phyloP scores from a whole-genome alignment of 768 basidiomycete species.

The Rubroboletus pulcherrimus region DNA sequence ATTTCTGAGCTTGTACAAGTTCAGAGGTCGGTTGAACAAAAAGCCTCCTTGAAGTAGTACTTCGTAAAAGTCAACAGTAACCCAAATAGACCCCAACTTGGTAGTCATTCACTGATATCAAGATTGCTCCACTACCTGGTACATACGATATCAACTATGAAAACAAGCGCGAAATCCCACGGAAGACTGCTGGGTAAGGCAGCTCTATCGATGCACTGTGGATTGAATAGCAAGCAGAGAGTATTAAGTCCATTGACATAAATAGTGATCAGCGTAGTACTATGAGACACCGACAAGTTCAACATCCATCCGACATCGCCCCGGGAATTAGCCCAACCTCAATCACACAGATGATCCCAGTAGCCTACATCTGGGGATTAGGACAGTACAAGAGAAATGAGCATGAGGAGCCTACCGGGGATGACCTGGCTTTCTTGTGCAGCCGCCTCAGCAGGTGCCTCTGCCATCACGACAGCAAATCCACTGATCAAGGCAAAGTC shows the following conservation, averaged over 20 bases:
- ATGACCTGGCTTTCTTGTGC: constrained; percentile 2
- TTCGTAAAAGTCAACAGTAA: neutral
- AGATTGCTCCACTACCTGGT: too few species aligned
- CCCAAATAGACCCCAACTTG: neutral
- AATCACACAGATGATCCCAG: constrained; percentile 6
- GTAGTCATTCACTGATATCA: neutral
- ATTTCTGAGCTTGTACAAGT: constrained; percentile 1
- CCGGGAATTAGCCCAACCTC: neutral
- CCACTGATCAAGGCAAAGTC: constrained; percentile 7
- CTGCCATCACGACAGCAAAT: constrained; percentile 21
- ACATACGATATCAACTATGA: neutral
- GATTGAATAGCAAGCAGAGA: too few species aligned
- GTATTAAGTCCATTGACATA: too few species aligned
- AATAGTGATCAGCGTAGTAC: neutral
- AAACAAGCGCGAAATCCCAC: neutral
- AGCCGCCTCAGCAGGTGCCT: constrained; percentile 1
- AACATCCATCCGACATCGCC: neutral
- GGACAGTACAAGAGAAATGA: neutral
- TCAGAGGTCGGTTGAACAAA: neutral
- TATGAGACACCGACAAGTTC: neutral
- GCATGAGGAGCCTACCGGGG: constrained; percentile 8
- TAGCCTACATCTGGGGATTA: neutral
- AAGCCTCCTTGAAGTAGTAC: neutral
- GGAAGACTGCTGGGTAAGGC: too few species aligned
- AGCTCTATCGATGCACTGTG: too few species aligned